Percentiles rank a stretch among this genome's conserved stretches.
Evolutionary conservation across 1,284 basidiomycete genomes (phyloP).

Genomic region (Clitocybe nebularis): DNA sequence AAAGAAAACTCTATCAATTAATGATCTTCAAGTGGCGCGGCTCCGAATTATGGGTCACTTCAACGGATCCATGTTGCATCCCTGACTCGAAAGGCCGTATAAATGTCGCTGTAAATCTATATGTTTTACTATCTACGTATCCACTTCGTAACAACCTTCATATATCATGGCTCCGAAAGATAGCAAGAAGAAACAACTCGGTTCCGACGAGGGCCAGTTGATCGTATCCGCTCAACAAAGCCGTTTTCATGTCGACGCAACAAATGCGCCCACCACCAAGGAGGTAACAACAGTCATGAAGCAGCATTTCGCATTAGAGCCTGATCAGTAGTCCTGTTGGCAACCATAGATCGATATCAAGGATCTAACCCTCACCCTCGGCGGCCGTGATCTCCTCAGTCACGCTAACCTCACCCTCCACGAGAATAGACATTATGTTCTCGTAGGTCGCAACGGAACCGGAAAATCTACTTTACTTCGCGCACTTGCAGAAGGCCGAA

Average conservation of each 20-base stretch:
- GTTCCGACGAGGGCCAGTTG: conserved; percentile 12
- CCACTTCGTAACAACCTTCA: too few species aligned
- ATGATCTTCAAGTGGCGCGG: background rate
- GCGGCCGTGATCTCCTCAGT: conserved; percentile 18
- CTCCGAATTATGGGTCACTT: background rate
- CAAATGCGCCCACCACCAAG: conserved; percentile 16
- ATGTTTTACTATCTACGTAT: too few species aligned
- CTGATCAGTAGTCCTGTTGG: too few species aligned
- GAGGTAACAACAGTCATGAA: conserved; percentile 12
- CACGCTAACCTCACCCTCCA: conserved; percentile 18
- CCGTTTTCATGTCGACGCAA: conserved; percentile 21
- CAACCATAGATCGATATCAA: conserved; percentile 17
- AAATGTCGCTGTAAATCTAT: too few species aligned
- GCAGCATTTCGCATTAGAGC: too few species aligned
- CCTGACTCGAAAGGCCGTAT: too few species aligned
- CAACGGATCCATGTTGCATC: background rate
- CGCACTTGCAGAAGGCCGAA: conserved; percentile 18
- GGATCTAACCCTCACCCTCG: conserved; percentile 18
- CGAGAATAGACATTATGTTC: conserved; percentile 21
- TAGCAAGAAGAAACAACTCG: conserved; percentile 7
- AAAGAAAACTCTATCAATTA: too few species aligned
- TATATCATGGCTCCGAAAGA: conserved; percentile 15
- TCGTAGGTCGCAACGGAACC: conserved; percentile 20
- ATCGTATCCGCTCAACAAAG: conserved; percentile 20
- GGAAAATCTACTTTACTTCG: conserved; percentile 22